These are phyloP conservation scores for Tolypocladium capitatum DNA, from an alignment of 2,329 filamentous ascomycete species.

Conservation along the genomic window DNA sequence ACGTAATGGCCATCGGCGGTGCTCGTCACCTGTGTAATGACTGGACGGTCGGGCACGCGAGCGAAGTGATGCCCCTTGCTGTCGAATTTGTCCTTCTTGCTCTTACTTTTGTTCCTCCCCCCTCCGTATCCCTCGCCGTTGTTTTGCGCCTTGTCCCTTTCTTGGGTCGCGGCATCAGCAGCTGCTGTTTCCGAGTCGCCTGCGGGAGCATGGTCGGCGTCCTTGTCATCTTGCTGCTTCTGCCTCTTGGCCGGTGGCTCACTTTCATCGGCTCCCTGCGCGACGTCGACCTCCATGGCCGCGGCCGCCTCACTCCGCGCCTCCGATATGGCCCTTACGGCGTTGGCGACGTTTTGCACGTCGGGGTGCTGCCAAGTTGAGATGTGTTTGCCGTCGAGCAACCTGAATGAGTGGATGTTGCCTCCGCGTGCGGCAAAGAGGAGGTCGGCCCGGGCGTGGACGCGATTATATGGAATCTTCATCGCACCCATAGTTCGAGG, in stretches of 20 bases:
- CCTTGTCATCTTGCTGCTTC: conserved; percentile 13
- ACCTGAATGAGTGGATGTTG: conserved; percentile 53
- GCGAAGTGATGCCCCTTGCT: conserved; percentile 14
- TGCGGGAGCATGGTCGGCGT: conserved; percentile 3
- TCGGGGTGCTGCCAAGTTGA: conserved; percentile 47
- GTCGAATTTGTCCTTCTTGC: conserved; percentile 18
- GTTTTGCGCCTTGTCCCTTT: conserved; percentile 5
- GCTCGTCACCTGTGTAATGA: conserved; percentile 55
- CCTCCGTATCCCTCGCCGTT: conserved; percentile 12
- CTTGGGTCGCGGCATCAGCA: neutral
- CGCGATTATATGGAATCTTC: conserved; percentile 51
- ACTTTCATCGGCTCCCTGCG: conserved; percentile 9
- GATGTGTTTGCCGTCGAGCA: conserved; percentile 42
- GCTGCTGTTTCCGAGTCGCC: neutral
- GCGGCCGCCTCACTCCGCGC: conserved; percentile 2
- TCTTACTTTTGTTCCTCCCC: neutral
- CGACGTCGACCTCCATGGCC: conserved; percentile 5
- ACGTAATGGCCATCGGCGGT: conserved; percentile 55
- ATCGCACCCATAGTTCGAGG: conserved; percentile 14
- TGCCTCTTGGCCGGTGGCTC: conserved; percentile 24
- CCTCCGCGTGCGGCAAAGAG: conserved; percentile 65
- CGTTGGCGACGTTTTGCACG: conserved; percentile 19
- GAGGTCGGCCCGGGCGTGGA: conserved; percentile 40
- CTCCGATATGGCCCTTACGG: conserved; percentile 11
- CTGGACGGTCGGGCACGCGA: conserved; percentile 37